Evolutionary conservation across 1,139 yeast species (phyloP), one percentile per base, ranked within the genome.

Genomic region (Williopsis jadinii): DNA sequence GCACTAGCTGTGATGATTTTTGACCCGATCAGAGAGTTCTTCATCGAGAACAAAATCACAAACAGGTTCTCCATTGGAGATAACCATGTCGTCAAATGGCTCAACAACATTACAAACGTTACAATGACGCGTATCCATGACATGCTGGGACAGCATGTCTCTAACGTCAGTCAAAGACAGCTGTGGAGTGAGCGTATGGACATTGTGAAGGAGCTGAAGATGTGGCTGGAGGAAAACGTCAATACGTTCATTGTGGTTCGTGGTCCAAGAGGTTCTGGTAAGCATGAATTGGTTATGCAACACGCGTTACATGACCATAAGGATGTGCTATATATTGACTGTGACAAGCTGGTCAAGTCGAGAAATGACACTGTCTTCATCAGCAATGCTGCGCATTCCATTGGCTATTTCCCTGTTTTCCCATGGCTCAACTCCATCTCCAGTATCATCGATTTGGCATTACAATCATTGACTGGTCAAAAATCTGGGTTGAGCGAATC

Each of bases 181-280:
- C 58, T 84, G 27, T 84, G 94, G 94, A 72, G 73, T 34, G 95
- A 86, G 53, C 67, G 95, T 40, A 63, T 67, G 36, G 83, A 80
- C 43, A 75, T 77, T 46, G 77, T 83, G 2, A 79, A 80, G 47
- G 85, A 82, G 48, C 59, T 92, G 43, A 75, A 72, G 50, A 68
- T 85, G 51, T 84, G 95, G 95, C 67, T 90, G n/a, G 77, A 75
- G 49, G 71, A 66, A 35, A 86, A 85, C 47, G 77, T 77, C n/a
- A 75, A 77, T 53, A 86, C 97, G 2, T 92, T 88, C 58, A 87
- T 90, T 31, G 77, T 92, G 3, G 82, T 92, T 2, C 78, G 82
- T 49, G 98, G 98, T 3, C 98, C 98, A 3, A 75, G 87, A 50
- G 98, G 98, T 8, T 80, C 95, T 24, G 98, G 98, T 12, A 92